phyloP scores from a whole-genome alignment of 169 alveolate species.

The Eimeria praecox region DNA sequence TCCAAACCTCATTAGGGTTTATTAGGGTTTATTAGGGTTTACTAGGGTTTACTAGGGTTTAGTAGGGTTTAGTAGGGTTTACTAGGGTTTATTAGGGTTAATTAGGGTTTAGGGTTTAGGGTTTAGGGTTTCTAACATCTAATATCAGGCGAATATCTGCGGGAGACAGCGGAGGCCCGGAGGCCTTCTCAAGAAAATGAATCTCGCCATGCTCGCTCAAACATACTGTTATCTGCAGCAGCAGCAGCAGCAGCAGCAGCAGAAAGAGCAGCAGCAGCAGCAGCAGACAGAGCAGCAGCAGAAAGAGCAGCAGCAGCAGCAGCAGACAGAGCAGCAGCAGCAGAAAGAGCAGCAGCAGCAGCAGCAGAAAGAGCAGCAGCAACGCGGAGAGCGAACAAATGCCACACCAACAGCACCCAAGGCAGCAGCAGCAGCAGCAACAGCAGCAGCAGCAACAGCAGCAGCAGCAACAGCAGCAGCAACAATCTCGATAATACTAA shows the following conservation, averaged over 20 bases:
- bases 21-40: background rate
- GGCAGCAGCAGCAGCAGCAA: background rate
- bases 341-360: background rate
- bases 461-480: slow-evolving; percentile 11
- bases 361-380: slow-evolving; percentile 3
- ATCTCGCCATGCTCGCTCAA: background rate
- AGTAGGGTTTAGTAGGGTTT: too few relatives aligned
- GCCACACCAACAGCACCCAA: slow-evolving; percentile 3
- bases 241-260: slow-evolving; percentile 44
- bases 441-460: background rate
- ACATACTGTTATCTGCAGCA: background rate
- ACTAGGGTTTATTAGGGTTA: too few relatives aligned
- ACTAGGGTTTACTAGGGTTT: too few relatives aligned
- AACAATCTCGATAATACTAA: background rate
- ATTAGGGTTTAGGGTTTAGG: background rate
- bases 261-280: slow-evolving; percentile 24
- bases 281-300: background rate
- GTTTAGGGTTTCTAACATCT: background rate
- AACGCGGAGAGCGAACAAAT: too few relatives aligned
- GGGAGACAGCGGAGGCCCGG: background rate
- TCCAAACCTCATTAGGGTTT: background rate
- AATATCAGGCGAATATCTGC: background rate
- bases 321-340: slow-evolving; percentile 3
- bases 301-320: background rate
- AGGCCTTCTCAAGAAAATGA: background rate